A percentile compares a stretch with the other conserved stretches of the same genome.
These are phyloP conservation scores for Cyberlindnera meyerae DNA, from an alignment of 805 yeast species.

Conservation along the genomic window DNA sequence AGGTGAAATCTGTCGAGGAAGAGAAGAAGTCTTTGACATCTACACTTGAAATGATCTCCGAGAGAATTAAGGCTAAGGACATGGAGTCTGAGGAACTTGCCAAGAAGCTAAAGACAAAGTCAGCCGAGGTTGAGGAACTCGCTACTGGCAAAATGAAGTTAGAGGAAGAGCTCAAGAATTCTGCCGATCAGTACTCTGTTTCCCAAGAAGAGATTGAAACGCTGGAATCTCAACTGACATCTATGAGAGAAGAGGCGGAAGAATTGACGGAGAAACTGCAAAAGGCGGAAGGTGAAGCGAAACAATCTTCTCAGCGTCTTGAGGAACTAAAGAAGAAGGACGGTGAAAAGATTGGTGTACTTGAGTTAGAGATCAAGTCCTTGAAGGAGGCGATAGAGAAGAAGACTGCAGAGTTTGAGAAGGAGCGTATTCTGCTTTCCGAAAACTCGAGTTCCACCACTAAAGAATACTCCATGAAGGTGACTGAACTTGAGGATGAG, in stretches of 20 bases:
- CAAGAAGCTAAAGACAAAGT: conserved; percentile 12
- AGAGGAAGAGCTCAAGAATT: background rate
- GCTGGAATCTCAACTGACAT: background rate
- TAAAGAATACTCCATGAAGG: conserved; percentile 44
- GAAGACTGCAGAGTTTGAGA: conserved; percentile 43
- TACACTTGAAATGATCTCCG: conserved; percentile 30
- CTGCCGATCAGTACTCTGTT: conserved; percentile 1
- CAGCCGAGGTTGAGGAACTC: conserved; percentile 10
- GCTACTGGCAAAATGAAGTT: conserved; percentile 1
- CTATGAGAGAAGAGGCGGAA: conserved; percentile 7
- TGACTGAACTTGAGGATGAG: conserved; percentile 37
- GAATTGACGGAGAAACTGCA: conserved; percentile 5
- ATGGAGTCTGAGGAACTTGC: conserved; percentile 19
- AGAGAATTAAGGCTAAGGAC: conserved; percentile 27
- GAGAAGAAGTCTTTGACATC: conserved; percentile 31
- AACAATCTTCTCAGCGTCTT: conserved; percentile 16
- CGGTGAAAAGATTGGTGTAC: conserved; percentile 17
- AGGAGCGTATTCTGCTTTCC: conserved; percentile 42
- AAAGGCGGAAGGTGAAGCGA: conserved; percentile 13
- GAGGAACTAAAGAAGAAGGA: conserved; percentile 21
- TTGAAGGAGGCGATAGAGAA: conserved; percentile 32
- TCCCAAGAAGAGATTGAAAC: background rate
- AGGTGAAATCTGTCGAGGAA: conserved; percentile 24
- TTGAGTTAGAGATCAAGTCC: conserved; percentile 27
- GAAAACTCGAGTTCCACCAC: conserved; percentile 47